Evolutionary conservation across 140 eudicot species (phyloP).

Genomic region (Senecio squalidus): DNA sequence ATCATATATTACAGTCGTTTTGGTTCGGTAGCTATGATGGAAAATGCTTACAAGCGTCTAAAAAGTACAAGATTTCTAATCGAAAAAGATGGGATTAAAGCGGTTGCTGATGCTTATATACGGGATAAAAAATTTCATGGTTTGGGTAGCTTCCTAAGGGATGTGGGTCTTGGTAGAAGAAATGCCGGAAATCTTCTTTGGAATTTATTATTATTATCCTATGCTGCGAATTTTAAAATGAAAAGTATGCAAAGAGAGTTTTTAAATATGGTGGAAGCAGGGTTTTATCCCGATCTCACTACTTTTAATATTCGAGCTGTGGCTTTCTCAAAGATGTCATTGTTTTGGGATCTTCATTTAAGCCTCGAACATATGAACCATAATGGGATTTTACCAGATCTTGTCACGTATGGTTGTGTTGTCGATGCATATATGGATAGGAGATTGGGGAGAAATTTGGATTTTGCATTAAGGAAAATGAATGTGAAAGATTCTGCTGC

Average conservation of each 20-base stretch:
- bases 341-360: conserved; percentile 90
- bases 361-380: conserved; percentile 88
- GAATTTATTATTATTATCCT: conserved; percentile 71
- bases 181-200: conserved; percentile 83
- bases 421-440: conserved; percentile 89
- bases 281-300: conserved; percentile 70
- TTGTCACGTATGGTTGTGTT: conserved; percentile 87
- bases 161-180: conserved; percentile 81
- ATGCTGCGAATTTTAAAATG: conserved; percentile 91
- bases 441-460: conserved; percentile 72
- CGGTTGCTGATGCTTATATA: conserved; percentile 62
- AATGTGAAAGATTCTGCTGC: conserved; percentile 36
- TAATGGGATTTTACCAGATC: conserved; percentile 61
- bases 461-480: conserved; percentile 62
- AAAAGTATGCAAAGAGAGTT: conserved; percentile 92
- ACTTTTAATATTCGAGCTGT: conserved; percentile 75
- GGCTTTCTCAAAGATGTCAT: conserved; percentile 87
- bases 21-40: conserved; percentile 63
- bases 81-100: conserved; percentile 69
- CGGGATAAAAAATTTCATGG: conserved; percentile 57
- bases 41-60: conserved; percentile 67
- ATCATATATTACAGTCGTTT: conserved; percentile 55
- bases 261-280: conserved; percentile 73
- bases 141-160: conserved; percentile 66
- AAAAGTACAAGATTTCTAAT: conserved; percentile 69